Evolutionary conservation across 2,329 filamentous ascomycete genomes (phyloP).

Genomic region (Microascus cirrosus): DNA sequence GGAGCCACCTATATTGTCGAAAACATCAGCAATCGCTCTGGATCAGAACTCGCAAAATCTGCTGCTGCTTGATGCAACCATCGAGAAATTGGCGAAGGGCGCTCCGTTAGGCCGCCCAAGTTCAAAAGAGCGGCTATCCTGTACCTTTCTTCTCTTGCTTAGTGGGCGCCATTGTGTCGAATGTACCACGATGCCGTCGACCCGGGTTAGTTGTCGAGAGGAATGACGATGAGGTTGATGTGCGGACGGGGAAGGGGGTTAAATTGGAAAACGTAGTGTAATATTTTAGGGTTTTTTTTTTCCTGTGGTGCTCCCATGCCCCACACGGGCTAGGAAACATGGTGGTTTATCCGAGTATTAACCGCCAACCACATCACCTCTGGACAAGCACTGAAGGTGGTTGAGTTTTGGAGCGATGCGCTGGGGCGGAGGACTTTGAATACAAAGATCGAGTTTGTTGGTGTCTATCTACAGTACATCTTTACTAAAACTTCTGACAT

Average conservation of each 20-base stretch:
- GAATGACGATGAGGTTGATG: slow-evolving; percentile 7
- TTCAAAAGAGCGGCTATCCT: slow-evolving; percentile 15
- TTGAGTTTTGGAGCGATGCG: too few species aligned
- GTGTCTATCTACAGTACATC: background rate
- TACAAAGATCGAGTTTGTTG: background rate
- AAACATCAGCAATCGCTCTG: slow-evolving; percentile 64
- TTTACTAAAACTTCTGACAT: slow-evolving; percentile 19
- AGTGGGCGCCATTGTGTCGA: slow-evolving; percentile 22
- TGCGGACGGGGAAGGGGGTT: slow-evolving; percentile 3
- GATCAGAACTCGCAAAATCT: slow-evolving; percentile 64
- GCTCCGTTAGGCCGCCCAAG: background rate
- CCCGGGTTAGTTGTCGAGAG: slow-evolving; percentile 2
- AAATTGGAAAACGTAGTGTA: background rate
- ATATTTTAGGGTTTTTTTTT: slow-evolving; percentile 1
- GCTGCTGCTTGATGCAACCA: slow-evolving; percentile 53
- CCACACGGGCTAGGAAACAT: background rate
- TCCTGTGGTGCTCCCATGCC: background rate
- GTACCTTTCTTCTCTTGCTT: slow-evolving; percentile 37
- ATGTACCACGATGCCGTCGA: slow-evolving; percentile 9
- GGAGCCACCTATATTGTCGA: slow-evolving; percentile 44
- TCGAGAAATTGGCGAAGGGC: background rate
- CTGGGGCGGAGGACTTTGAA: background rate
- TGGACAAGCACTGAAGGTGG: too few species aligned
- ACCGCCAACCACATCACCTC: background rate
- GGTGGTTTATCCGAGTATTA: background rate